Percentiles rank a stretch among this genome's conserved stretches.
Conservation (phyloP, 2,329 filamentous ascomycete genomes). For the Chaetomium sp. region DNA sequence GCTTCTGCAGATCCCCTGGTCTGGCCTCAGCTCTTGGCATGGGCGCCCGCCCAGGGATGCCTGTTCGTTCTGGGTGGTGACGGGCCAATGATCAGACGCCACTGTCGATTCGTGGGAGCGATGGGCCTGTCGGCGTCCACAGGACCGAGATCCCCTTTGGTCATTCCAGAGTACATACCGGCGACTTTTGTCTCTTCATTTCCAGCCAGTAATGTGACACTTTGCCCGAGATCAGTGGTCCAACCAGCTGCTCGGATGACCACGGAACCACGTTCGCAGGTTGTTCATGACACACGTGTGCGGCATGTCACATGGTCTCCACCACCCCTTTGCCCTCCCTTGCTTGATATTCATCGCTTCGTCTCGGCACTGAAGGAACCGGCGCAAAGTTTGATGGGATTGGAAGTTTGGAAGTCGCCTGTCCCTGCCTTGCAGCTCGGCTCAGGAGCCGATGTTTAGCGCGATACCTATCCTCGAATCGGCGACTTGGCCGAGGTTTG, state of each 20-base stretch:
- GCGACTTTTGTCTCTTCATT: not conserved
- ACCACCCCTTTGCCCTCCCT: not conserved
- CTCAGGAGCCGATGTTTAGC: too few relatives aligned
- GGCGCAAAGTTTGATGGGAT: too few relatives aligned
- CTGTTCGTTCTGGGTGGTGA: too few relatives aligned
- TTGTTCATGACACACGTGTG: conserved; percentile 2
- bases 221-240: not conserved
- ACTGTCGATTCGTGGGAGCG: too few relatives aligned
- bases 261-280: not conserved
- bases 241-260: too few relatives aligned
- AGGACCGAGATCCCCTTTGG: not conserved
- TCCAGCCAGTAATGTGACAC: not conserved
- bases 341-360: not conserved
- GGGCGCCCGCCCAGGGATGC: not conserved
- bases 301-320: conserved; percentile 7
- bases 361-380: too few relatives aligned
- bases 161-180: not conserved
- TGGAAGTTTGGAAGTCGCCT: too few relatives aligned
- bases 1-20: conserved; percentile 13
- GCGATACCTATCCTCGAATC: too few relatives aligned
- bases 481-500: too few relatives aligned
- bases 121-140: too few relatives aligned
- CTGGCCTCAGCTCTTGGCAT: conserved; percentile 5
- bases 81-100: too few relatives aligned
- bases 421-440: too few relatives aligned